Evolutionary conservation across 371 early-diverging fungal genomes (phyloP), one percentile per base, ranked within the genome.

Genomic region (Mucor racemosus): DNA sequence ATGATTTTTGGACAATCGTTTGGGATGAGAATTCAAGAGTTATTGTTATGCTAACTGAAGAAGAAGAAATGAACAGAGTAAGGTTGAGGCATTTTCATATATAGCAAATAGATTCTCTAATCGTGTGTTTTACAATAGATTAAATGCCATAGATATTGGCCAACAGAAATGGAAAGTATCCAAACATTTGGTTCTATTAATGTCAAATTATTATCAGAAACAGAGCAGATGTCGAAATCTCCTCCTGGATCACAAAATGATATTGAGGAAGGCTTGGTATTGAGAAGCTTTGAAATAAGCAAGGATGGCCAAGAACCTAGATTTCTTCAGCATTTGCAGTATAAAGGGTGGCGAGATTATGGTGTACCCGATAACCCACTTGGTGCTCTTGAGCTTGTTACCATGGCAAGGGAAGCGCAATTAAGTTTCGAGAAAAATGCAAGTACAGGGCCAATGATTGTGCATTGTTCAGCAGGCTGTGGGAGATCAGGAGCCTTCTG

Each of bases 401-500:
- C 86, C 41, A 62, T 86, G 19, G 81, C 88, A 11, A 78, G 86
- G 60, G 59, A 73, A 14, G 65, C 80, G 3, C 62, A 66, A 50
- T 36, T 0, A 6, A 26, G 54, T 19, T 64, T 67, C 7, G 6
- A 26, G 26, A 3, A 15, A 1, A 15, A 53, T 11, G 15, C 1
- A 0, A 11, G 21, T 1, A n/a, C 26, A 4, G 90, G 91, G 0
- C 94, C 91, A 0, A 86, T 90, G 84, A 73, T 96, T 33, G 93
- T 97, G 3, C 98, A 98, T 72, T 98, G 98, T 71, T 88, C 90
- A 31, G 99, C 99, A 4, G 99, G 99, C 0, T 94, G 95, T 55
- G 99, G 99, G 6, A 84, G 99, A 50, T 94, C 98, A 0, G 98
- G 97, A 1, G 91, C 94, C 0, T 95, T 95, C 68, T 91, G 94